Evolutionary conservation across 306 rosid species (phyloP).

Genomic region (Dryas drummondii): DNA sequence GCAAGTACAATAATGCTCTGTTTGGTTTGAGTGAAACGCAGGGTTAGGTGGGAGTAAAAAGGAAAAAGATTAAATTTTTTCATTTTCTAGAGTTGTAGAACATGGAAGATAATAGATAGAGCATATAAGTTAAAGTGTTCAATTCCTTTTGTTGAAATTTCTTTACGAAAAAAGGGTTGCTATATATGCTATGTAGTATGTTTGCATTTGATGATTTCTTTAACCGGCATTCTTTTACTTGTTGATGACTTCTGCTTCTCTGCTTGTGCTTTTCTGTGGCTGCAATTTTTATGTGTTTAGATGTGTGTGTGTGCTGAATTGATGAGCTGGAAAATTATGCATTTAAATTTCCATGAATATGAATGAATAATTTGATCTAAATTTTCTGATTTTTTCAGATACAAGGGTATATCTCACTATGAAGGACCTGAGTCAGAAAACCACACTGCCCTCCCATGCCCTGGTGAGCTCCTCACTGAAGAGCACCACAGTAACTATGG

Average conservation of each 20-base stretch:
- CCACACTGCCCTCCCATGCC: slow-evolving; percentile 83
- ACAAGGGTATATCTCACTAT: slow-evolving; percentile 87
- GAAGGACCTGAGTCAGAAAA: slow-evolving; percentile 56
- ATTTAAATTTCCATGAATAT: neutral
- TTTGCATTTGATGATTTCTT: slow-evolving; percentile 14
- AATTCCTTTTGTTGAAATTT: neutral
- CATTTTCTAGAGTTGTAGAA: neutral
- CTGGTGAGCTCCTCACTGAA: slow-evolving; percentile 86
- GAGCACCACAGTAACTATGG: slow-evolving; percentile 96
- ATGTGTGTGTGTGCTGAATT: neutral
- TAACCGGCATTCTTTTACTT: neutral
- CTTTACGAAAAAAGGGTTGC: neutral
- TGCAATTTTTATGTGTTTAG: neutral
- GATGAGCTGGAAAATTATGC: neutral
- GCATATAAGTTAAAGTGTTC: neutral
- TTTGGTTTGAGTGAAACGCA: slow-evolving; percentile 4
- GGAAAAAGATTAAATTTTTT: neutral
- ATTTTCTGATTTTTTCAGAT: slow-evolving; percentile 34
- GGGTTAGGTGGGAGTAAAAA: neutral
- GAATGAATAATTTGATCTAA: neutral
- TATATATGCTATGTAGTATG: neutral
- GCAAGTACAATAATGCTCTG: neutral
- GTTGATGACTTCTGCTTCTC: neutral
- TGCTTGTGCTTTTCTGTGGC: neutral
- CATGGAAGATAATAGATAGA: neutral